phyloP scores from a whole-genome alignment of 2,329 filamentous ascomycete species.

The Periglandula ipomoeae region DNA sequence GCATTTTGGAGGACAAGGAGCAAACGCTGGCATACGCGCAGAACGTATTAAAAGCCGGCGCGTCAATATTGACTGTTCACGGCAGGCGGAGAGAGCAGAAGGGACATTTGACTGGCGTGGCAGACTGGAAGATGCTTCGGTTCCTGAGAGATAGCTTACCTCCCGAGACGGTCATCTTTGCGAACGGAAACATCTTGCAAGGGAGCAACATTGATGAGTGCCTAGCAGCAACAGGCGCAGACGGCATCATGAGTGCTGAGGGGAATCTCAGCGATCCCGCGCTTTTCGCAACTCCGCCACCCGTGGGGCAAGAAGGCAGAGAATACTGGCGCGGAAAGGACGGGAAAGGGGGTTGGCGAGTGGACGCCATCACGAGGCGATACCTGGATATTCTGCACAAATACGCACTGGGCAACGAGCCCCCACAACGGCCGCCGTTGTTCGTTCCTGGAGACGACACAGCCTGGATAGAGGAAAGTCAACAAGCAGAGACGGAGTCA shows the following conservation, averaged over 20 bases:
- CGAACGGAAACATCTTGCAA: slow-evolving; percentile 89
- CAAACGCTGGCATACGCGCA: slow-evolving; percentile 81
- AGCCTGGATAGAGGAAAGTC: slow-evolving; percentile 32
- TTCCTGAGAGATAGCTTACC: slow-evolving; percentile 78
- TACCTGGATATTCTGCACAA: slow-evolving; percentile 87
- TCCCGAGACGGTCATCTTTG: slow-evolving; percentile 83
- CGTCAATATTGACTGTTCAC: slow-evolving; percentile 89
- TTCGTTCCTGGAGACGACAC: slow-evolving; percentile 57
- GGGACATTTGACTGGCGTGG: slow-evolving; percentile 86
- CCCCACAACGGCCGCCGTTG: slow-evolving; percentile 60
- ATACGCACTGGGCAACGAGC: slow-evolving; percentile 58
- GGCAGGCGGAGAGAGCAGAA: slow-evolving; percentile 86
- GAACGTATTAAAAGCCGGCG: slow-evolving; percentile 78
- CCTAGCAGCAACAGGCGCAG: slow-evolving; percentile 73
- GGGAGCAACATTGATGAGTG: slow-evolving; percentile 69
- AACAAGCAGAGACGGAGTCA: slow-evolving; percentile 21
- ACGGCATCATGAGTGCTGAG: slow-evolving; percentile 93
- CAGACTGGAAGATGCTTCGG: slow-evolving; percentile 81
- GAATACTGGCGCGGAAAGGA: slow-evolving; percentile 82
- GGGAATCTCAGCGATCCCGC: slow-evolving; percentile 87
- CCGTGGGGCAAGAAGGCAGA: slow-evolving; percentile 53
- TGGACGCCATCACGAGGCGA: slow-evolving; percentile 78
- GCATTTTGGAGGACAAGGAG: slow-evolving; percentile 78
- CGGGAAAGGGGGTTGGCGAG: slow-evolving; percentile 74
- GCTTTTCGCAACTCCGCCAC: slow-evolving; percentile 66